Evolutionary conservation across 352 stramenopile genomes (phyloP), one percentile per base, ranked within the genome.

Genomic region (Phytophthora nicotianae): DNA sequence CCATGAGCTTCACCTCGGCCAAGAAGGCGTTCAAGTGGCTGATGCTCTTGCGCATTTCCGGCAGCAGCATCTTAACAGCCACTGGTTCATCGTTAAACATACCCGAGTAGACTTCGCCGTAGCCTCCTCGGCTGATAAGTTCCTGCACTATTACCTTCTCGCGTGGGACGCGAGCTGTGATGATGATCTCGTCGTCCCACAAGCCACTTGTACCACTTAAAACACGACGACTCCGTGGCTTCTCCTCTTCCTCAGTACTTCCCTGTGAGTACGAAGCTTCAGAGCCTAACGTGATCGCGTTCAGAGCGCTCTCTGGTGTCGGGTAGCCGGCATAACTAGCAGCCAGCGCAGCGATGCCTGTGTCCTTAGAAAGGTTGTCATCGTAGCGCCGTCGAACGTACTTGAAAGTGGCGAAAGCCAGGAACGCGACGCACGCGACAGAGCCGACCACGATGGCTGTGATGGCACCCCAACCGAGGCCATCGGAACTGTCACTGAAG

Each of bases 111-210:
- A 77, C 69, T 43, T 77, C 69, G 5, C 69, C 69, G 45, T 69
- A 77, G 1, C 54, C 65, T 50, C 69, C 69, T 68, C 69, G 65
- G 23, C 69, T 77, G 35, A 77, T 56, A 0, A 77, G 56, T 17
- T 67, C 41, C 32, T 71, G 33, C 1, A 74, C 11, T 8, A 74
- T 40, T 10, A 77, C 61, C 42, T 77, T 77, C 16, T 77, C 69
- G 42, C 58, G 50, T 5, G 60, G 49, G n/a, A 72, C 43, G 3
- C 62, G 62, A 37, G 57, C 62, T 9, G 74, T 74, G 42, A 82
- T 58, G 45, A 86, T 78, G 42, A 71, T 51, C 13, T 73, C 57
- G 24, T 86, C 70, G 16, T 81, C 67, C 63, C 71, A 81, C 23
- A 75, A 42, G n/a, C 50, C 51, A 41, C 41, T 67, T 17, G 27